These are phyloP conservation scores for Boletus speciosus DNA, from an alignment of 768 basidiomycete species.

Conservation along the genomic window DNA sequence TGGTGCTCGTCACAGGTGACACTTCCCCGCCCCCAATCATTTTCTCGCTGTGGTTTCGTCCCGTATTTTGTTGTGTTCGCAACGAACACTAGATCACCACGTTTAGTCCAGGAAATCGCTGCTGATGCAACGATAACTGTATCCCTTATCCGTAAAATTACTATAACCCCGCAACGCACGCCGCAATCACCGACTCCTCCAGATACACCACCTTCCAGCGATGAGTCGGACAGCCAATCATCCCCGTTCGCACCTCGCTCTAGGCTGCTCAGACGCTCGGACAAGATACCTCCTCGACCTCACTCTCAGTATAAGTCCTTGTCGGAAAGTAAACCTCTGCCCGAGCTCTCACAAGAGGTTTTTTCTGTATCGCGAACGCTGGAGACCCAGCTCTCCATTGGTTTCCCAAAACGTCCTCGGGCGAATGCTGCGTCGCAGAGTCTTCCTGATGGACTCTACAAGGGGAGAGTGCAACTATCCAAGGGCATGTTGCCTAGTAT, in stretches of 20 bases:
- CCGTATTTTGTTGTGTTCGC: slow-evolving; percentile 74
- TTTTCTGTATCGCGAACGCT: slow-evolving; percentile 25
- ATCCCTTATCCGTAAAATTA: slow-evolving; percentile 59
- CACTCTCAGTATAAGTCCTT: slow-evolving; percentile 7
- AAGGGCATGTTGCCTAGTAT: slow-evolving; percentile 62
- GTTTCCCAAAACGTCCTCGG: slow-evolving; percentile 67
- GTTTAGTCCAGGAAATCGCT: slow-evolving; percentile 61
- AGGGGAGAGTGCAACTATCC: slow-evolving; percentile 51
- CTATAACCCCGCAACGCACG: slow-evolving; percentile 41
- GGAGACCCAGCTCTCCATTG: slow-evolving; percentile 49
- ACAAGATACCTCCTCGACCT: slow-evolving; percentile 20
- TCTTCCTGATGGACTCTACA: slow-evolving; percentile 67
- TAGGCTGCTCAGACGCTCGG: slow-evolving; percentile 31
- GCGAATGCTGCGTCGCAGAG: slow-evolving; percentile 44
- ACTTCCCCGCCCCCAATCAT: slow-evolving; percentile 56
- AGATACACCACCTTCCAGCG: slow-evolving; percentile 46
- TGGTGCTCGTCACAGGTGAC: slow-evolving; percentile 42
- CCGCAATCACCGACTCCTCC: slow-evolving; percentile 46
- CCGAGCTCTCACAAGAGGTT: slow-evolving; percentile 20
- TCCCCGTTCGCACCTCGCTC: slow-evolving; percentile 8
- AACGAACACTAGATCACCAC: slow-evolving; percentile 53
- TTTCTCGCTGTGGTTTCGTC: slow-evolving; percentile 59
- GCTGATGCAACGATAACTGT: slow-evolving; percentile 70
- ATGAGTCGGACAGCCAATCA: slow-evolving; percentile 35
- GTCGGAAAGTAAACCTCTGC: slow-evolving; percentile 23